Base-by-base conservation (phyloP, 129 eudicot genomes). In the Calendula officinalis region DNA sequence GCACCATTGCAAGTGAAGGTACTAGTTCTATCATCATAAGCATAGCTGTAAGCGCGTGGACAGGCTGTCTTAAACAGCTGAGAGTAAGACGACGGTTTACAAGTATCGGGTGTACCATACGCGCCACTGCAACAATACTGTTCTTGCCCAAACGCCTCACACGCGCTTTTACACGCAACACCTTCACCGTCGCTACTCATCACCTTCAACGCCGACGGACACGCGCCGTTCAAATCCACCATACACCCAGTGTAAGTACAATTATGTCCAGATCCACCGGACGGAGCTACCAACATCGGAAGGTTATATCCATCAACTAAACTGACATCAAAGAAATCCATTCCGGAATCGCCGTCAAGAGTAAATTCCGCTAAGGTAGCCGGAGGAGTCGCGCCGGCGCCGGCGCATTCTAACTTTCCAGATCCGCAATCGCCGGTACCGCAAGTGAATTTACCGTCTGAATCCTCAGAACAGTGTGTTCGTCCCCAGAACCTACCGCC, bases 111-210 rank as follows among this genome's bases (percentile, higher is more conserved):
- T 8, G 84, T 73, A 2, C 77, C 87, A 40, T 73, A 85, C 75
- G 85, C 95, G 64, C 98, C 98, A 33, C 86, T 83, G 48, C 98
- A 92, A 43, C 98, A 92, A 60, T 92, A 88, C 81, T 92, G 54
- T 1, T 74, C 67, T 3, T 69, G 39, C 22, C 83, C 77, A 67
- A 92, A 85, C 15, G 95, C 95, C 62, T 81, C 91, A 62, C 98
- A 92, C 85, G 98, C 98, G 86, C 98, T 91, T 54, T 79, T 91
- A 60, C 98, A 91, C 77, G 96, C 98, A 3, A 84, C 95, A 5
- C 85, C 80, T 0, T 78, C 77, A 0, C 94, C 88, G 2, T 69
- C 80, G 1, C 17, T 5, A 44, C 76, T 73, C 72, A 58, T 75
- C 79, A 92, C 98, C 77, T 64, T 80, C 66, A 92, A 73, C 75